These are phyloP conservation scores for Verticillium zaregamsianum DNA, from an alignment of 2,329 filamentous ascomycete genomes.

Conservation along the genomic window DNA sequence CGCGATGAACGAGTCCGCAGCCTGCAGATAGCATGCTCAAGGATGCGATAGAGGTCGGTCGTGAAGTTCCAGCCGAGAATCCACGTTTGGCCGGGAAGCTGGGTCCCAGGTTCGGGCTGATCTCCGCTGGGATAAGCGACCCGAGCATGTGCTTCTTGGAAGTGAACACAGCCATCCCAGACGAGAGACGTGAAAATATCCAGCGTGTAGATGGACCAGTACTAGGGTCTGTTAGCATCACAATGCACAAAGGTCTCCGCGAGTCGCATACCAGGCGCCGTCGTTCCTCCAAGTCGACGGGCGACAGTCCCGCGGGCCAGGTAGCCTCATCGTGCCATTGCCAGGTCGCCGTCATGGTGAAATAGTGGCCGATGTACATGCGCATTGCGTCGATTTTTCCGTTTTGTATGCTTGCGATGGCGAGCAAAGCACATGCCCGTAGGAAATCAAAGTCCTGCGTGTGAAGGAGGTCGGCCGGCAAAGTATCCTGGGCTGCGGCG, in stretches of 20 bases:
- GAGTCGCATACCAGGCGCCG: slow-evolving; percentile 32
- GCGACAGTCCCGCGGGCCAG: slow-evolving; percentile 41
- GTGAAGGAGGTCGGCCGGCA: slow-evolving; percentile 27
- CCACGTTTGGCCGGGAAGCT: slow-evolving; percentile 31
- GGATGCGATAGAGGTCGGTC: slow-evolving; percentile 49
- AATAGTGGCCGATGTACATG: slow-evolving; percentile 44
- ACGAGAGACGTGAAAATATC: slow-evolving; percentile 50
- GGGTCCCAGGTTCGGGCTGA: neutral
- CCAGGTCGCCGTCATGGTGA: slow-evolving; percentile 41
- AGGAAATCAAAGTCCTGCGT: slow-evolving; percentile 32
- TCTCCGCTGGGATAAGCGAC: slow-evolving; percentile 42
- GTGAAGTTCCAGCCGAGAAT: slow-evolving; percentile 53
- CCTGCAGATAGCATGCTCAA: slow-evolving; percentile 40
- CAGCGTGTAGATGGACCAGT: slow-evolving; percentile 53
- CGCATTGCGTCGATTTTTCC: slow-evolving; percentile 44
- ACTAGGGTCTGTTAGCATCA: slow-evolving; percentile 19
- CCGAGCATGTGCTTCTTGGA: slow-evolving; percentile 38
- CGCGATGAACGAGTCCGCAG: slow-evolving; percentile 5
- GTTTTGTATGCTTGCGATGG: slow-evolving; percentile 45
- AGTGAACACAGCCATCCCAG: slow-evolving; percentile 28
- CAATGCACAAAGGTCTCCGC: neutral
- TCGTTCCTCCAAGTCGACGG: slow-evolving; percentile 43
- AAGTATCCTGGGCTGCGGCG: slow-evolving; percentile 33
- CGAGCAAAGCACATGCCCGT: slow-evolving; percentile 41
- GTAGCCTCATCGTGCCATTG: slow-evolving; percentile 45